phyloP scores from a whole-genome alignment of 805 yeast species.

The Sugiyamaella americana region DNA sequence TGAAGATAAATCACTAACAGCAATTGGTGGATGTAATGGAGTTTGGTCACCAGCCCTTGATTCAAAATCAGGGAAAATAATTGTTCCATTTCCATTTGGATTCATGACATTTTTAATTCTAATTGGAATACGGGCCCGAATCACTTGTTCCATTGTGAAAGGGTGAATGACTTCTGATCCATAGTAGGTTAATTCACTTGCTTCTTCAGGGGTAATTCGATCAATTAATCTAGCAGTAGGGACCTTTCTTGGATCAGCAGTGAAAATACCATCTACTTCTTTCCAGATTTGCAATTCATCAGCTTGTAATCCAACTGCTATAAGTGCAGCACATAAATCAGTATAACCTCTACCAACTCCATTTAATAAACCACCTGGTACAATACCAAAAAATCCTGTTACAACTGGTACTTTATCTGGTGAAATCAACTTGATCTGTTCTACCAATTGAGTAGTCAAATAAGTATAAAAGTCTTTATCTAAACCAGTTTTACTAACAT shows the following conservation, averaged over 20 bases:
- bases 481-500: constrained; percentile 46
- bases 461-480: constrained; percentile 57
- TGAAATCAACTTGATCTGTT: constrained; percentile 34
- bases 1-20: constrained; percentile 44
- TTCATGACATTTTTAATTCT: constrained; percentile 94
- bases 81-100: constrained; percentile 88
- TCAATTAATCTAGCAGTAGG: constrained; percentile 77
- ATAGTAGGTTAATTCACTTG: constrained; percentile 94
- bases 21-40: constrained; percentile 92
- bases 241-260: constrained; percentile 97
- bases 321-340: constrained; percentile 92
- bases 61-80: constrained; percentile 86
- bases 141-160: constrained; percentile 97
- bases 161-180: constrained; percentile 99
- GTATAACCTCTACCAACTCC: constrained; percentile 98
- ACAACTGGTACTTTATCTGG: constrained; percentile 68
- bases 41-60: constrained; percentile 82
- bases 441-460: constrained; percentile 46
- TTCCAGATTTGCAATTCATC: constrained; percentile 98
- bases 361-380: constrained; percentile 91
- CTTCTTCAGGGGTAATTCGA: constrained; percentile 96
- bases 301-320: constrained; percentile 88
- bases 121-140: constrained; percentile 91
- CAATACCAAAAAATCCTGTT: constrained; percentile 91
- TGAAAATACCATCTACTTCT: constrained; percentile 97